Percentiles rank a stretch among this genome's conserved stretches.
These are phyloP conservation scores for Casuarina glauca DNA, from an alignment of 306 rosid genomes.

Conservation along the genomic window DNA sequence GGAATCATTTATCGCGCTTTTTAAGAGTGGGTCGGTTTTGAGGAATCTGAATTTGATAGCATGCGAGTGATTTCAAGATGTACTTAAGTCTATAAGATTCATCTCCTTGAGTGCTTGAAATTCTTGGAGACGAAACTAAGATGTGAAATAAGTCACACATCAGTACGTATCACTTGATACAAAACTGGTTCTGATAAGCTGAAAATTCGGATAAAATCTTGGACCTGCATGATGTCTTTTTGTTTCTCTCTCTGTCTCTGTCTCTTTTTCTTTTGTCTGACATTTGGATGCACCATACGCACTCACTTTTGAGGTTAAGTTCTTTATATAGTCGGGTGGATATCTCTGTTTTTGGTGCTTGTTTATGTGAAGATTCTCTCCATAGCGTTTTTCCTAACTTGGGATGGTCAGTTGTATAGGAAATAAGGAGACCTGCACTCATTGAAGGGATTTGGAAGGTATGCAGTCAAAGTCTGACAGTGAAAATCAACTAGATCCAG, in stretches of 20 bases:
- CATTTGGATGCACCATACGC: not conserved
- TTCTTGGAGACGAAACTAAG: not conserved
- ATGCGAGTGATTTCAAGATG: not conserved
- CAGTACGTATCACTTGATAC: not conserved
- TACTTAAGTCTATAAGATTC: not conserved
- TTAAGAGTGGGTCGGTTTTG: not conserved
- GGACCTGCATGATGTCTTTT: not conserved
- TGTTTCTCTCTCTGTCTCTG: not conserved
- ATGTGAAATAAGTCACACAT: too few relatives aligned
- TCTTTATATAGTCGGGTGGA: not conserved
- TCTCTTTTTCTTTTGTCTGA: not conserved
- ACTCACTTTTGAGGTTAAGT: not conserved
- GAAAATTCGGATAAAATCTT: not conserved
- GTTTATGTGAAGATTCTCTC: not conserved
- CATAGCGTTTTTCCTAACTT: constrained; percentile 1
- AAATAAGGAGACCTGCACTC: constrained; percentile 11
- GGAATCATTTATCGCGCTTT: not conserved
- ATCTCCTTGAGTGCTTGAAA: not conserved
- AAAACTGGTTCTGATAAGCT: not conserved
- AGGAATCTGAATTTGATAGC: constrained; percentile 12
- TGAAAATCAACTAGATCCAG: constrained; percentile 49
- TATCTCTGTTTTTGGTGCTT: not conserved
- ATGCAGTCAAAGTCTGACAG: constrained; percentile 81
- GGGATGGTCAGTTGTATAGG: not conserved
- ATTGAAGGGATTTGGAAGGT: constrained; percentile 44